Evolutionary conservation across 1,284 basidiomycete species (phyloP), one percentile per base, ranked within the genome.

Genomic region (Amylostereum chailletii): DNA sequence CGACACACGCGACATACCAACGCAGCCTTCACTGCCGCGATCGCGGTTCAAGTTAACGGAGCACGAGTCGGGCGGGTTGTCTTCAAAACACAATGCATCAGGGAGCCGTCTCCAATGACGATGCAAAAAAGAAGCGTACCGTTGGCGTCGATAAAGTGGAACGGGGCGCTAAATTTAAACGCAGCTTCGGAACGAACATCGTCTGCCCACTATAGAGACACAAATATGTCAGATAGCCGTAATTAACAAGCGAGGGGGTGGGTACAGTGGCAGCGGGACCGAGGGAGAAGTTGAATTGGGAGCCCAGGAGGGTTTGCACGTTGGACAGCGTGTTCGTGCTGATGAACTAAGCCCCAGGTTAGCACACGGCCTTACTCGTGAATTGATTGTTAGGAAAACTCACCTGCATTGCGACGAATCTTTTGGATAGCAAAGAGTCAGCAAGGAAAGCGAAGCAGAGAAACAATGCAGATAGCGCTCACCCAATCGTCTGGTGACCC

Each of bases 61-160:
- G 60, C 76, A 77, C n/a, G 71, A 70, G 2, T 34, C 46, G 10
- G 72, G 70, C 0, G 76, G 74, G 53, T 65, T 64, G 50, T 77
- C 75, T 76, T 37, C n/a, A 19, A 45, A 8, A n/a, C 33, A 4
- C 27, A 29, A 31, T 27, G 33, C 45, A 39, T n/a, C 44, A 31
- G 9, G 7, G n/a, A 3, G 33, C 27, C 34, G 27, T 26, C 31
- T 26, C 19, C 19, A 19, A 19, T 32, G 42, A 26, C 42, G 34
- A 42, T 30, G n/a, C 30, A 32, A 9, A 43, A 31, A 4, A 43
- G 42, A 30, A n/a, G 44, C 60, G 19, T 34, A 72, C 74, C 75
- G 58, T 72, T 59, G 3, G 76, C 75, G 49, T 77, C 74, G 26
- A 77, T 69, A 51, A 67, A 77, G 55, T 77, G 75, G 42, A 43